A percentile compares a stretch with the other conserved stretches of the same genome.
These are phyloP conservation scores for Monotropa hypopitys DNA, from an alignment of 179 eudicot genomes.

Conservation along the genomic window DNA sequence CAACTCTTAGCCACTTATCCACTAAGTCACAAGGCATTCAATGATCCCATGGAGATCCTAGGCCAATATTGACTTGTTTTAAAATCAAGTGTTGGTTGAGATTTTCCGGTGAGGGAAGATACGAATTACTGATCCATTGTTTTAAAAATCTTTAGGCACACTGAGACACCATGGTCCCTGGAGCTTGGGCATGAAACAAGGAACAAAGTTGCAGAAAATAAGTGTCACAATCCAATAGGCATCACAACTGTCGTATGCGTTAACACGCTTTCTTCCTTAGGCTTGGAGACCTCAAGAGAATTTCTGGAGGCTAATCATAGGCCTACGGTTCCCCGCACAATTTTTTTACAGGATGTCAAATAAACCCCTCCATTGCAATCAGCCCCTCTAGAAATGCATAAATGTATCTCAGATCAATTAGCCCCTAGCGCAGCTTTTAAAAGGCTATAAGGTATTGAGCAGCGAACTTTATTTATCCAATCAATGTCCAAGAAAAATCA, in stretches of 20 bases:
- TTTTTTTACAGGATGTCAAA: background rate
- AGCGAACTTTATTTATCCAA: background rate
- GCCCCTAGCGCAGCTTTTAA: background rate
- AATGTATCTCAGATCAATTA: background rate
- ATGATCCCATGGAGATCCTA: slow-evolving; percentile 2
- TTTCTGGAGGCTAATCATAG: background rate
- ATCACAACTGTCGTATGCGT: background rate
- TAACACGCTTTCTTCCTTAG: background rate
- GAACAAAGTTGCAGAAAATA: too few species aligned
- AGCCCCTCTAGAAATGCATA: background rate
- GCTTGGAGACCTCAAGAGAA: background rate
- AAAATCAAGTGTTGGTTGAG: background rate
- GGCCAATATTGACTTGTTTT: background rate
- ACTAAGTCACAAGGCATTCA: background rate
- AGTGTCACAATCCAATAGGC: background rate
- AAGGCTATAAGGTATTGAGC: background rate
- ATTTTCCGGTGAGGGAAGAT: background rate
- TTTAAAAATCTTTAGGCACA: too few species aligned
- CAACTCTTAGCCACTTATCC: background rate
- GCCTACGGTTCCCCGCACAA: background rate
- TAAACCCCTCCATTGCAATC: background rate
- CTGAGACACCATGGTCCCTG: too few species aligned
- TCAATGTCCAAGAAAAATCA: background rate
- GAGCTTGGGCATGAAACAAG: too few species aligned
- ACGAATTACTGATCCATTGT: background rate